These are phyloP conservation scores for Cryptococcus jaspeensis DNA, from an alignment of 1,284 basidiomycete species.

Conservation along the genomic window DNA sequence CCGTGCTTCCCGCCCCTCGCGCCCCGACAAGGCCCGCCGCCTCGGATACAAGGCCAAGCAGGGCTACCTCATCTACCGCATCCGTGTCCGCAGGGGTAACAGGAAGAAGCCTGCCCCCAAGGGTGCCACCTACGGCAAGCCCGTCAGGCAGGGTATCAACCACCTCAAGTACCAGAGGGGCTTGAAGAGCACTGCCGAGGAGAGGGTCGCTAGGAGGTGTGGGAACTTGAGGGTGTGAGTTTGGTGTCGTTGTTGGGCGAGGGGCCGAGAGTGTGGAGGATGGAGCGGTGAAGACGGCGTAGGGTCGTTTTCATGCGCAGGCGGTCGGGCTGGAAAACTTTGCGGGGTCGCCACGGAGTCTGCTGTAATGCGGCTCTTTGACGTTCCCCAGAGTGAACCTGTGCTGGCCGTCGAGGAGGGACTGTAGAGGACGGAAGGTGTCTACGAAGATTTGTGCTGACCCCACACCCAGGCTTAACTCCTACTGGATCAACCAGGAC, in stretches of 20 bases:
- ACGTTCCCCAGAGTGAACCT: too few species aligned
- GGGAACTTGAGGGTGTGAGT: constrained; percentile 83
- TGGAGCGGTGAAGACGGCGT: background rate
- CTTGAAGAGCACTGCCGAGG: constrained; percentile 90
- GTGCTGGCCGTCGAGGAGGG: too few species aligned
- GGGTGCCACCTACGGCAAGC: constrained; percentile 99
- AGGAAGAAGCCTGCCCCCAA: constrained; percentile 98
- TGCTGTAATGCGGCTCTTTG: too few species aligned
- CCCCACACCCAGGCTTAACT: constrained; percentile 62
- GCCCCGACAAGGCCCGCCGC: constrained; percentile 98
- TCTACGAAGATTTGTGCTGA: background rate
- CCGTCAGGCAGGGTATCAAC: constrained; percentile 99
- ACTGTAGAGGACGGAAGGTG: background rate
- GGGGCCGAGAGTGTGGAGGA: background rate
- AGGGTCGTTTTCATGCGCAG: background rate
- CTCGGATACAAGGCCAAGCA: constrained; percentile 99
- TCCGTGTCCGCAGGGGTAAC: constrained; percentile 97
- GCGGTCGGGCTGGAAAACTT: background rate
- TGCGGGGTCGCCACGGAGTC: too few species aligned
- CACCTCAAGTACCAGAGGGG: constrained; percentile 98
- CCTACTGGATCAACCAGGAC: constrained; percentile 99
- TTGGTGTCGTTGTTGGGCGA: background rate
- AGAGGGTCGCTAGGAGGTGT: constrained; percentile 95
- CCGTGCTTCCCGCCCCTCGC: constrained; percentile 94
- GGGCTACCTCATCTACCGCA: constrained; percentile 96